Evolutionary conservation across 805 yeast species (phyloP).

Genomic region (Yamadazyma tumulicola): DNA sequence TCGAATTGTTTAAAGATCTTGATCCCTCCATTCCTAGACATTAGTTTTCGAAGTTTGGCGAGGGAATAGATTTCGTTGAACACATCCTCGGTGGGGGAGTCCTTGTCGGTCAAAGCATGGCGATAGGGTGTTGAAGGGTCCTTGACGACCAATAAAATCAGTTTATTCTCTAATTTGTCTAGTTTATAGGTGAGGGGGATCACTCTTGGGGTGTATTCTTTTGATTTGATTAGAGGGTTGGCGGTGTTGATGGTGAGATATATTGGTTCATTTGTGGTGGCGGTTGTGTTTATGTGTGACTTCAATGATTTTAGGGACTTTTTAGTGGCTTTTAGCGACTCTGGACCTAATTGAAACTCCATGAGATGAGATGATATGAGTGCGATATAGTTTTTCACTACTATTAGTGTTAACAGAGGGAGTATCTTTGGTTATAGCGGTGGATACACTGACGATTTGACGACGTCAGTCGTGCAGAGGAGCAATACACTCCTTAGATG

Average conservation of each 20-base stretch:
- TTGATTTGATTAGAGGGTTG: constrained; percentile 22
- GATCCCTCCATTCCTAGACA: constrained; percentile 41
- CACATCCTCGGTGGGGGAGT: constrained; percentile 54
- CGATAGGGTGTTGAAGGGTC: constrained; percentile 65
- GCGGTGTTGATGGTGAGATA: constrained; percentile 33
- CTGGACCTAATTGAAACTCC: neutral
- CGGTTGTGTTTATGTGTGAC: constrained; percentile 14
- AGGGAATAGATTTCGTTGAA: constrained; percentile 62
- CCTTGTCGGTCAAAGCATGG: constrained; percentile 44
- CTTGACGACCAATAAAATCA: constrained; percentile 63
- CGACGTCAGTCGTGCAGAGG: too few species aligned
- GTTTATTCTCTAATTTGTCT: constrained; percentile 44
- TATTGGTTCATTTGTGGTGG: constrained; percentile 20
- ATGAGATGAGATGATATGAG: neutral
- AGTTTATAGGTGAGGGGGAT: constrained; percentile 53
- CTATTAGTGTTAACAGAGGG: too few species aligned
- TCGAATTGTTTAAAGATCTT: constrained; percentile 61
- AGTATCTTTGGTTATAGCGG: too few species aligned
- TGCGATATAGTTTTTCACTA: too few species aligned
- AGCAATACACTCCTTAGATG: too few species aligned
- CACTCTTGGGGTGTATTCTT: constrained; percentile 41
- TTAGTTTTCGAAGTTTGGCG: constrained; percentile 49
- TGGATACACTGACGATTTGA: too few species aligned
- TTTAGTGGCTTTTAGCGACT: constrained; percentile 6
- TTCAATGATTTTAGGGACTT: constrained; percentile 10